These are phyloP conservation scores for Apostasia shenzhenica DNA, from an alignment of 106 monocot species.

Conservation along the genomic window DNA sequence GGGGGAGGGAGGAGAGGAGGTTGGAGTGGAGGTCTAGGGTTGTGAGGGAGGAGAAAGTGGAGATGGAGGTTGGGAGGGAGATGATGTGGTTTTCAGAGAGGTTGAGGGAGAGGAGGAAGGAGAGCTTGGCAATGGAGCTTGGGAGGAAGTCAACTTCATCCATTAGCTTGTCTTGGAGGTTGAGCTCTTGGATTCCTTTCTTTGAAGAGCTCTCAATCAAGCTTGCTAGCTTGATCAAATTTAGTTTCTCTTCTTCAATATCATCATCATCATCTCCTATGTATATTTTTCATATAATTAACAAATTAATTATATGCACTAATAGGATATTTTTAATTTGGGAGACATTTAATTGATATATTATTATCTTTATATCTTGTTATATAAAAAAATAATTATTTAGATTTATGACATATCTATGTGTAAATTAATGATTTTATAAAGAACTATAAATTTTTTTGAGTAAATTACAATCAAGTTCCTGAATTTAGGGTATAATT, in stretches of 20 bases:
- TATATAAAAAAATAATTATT: too few relatives aligned
- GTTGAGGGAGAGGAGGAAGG: constrained; percentile 7
- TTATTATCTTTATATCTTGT: too few relatives aligned
- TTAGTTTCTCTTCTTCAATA: constrained; percentile 15
- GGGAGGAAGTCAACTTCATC: constrained; percentile 33
- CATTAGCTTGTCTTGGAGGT: constrained; percentile 26
- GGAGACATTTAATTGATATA: too few relatives aligned
- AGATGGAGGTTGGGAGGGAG: constrained; percentile 21
- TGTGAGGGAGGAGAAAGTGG: constrained; percentile 10
- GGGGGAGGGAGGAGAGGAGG: constrained; percentile 13
- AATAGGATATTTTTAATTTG: too few relatives aligned
- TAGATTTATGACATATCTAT: too few relatives aligned
- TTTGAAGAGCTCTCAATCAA: constrained; percentile 17
- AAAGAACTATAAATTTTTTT: too few relatives aligned
- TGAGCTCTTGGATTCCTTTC: constrained; percentile 14
- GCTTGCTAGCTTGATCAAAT: constrained; percentile 20
- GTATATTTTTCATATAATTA: too few relatives aligned
- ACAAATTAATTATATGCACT: too few relatives aligned
- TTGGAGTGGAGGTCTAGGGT: constrained; percentile 22
- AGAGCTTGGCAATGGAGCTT: constrained; percentile 21
- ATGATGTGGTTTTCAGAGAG: constrained; percentile 23
- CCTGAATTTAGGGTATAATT: too few relatives aligned
- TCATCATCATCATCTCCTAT: neutral
- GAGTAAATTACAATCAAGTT: too few relatives aligned
- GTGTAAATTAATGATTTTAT: too few relatives aligned